phyloP scores from a whole-genome alignment of 495 filamentous ascomycete species.

The Hyaloscypha variabilis region DNA sequence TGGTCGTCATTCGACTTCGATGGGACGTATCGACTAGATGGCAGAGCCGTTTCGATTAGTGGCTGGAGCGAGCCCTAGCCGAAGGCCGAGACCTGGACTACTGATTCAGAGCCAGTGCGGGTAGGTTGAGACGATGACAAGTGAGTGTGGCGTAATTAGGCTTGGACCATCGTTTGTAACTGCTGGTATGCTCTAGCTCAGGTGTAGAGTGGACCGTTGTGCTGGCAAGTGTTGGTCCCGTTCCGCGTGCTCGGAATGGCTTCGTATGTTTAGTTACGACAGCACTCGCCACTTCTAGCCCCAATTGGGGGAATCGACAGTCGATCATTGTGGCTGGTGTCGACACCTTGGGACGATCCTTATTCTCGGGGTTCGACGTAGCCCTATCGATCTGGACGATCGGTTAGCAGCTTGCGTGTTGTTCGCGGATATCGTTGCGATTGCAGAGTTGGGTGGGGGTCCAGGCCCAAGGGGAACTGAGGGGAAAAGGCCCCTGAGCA shows the following conservation, averaged over 20 bases:
- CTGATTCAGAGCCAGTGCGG: too few species aligned
- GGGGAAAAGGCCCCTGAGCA: neutral
- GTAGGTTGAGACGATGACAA: too few species aligned
- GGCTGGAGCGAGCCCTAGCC: too few species aligned
- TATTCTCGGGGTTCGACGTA: neutral
- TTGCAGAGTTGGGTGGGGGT: neutral
- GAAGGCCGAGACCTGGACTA: too few species aligned
- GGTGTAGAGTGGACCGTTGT: neutral
- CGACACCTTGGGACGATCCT: neutral
- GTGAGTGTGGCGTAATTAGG: too few species aligned
- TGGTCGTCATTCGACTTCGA: too few species aligned
- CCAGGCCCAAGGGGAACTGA: neutral
- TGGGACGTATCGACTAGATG: too few species aligned
- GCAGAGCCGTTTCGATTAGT: too few species aligned
- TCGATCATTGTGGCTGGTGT: constrained; percentile 6
- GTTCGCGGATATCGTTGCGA: neutral
- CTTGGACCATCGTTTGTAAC: neutral
- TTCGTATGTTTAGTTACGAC: neutral
- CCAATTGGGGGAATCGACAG: neutral
- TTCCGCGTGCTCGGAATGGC: neutral
- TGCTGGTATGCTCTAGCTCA: too few species aligned
- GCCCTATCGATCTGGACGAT: neutral
- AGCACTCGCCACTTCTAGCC: constrained; percentile 20
- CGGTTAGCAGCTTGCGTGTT: neutral
- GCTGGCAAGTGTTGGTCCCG: neutral